Evolutionary conservation across 306 rosid species (phyloP), one percentile per base, ranked within the genome.

Genomic region (Inga oerstediana): DNA sequence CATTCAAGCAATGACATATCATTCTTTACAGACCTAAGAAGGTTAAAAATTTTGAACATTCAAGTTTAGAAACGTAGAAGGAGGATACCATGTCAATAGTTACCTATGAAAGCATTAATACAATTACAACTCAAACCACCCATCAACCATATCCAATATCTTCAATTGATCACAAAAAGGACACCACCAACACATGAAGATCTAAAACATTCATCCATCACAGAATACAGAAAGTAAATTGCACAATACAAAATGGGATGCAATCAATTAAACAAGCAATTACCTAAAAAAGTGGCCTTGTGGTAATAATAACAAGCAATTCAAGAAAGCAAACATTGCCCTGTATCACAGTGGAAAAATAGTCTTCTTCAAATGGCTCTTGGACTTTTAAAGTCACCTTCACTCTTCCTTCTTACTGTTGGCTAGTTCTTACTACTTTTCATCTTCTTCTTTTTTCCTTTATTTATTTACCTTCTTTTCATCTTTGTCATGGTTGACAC

Each of bases 281-380:
- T 35, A 61, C 24, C 49, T 5, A 52, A 73, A 59, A 83, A 76
- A 78, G 84, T 56, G 80, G 80, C 17, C 17, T 24, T 62, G 77
- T 79, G 79, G 22, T 44, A 84, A 86, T 77, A 77, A 79, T 69
- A 85, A 80, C 11, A 51, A 84, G 82, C 85, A 82, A 22, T 66
- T 83, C 84, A 85, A 80, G 84, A 88, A 79, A 81, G 83, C 79
- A 81, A 89, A 89, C 88, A 80, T 87, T 82, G 76, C 87, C 72
- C 79, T 80, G 54, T 65, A 86, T 88, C 83, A 81, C 84, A 19
- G 72, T 79, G 80, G 85, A 84, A 88, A 87, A 82, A 68, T 79
- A 81, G 89, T 86, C 89, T 83, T 84, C 89, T 9, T 44, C 48
- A 16, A 80, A 86, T 72, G 83, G 56, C 91, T 84, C 79, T 77